Evolutionary conservation across 2,329 filamentous ascomycete species (phyloP).

Genomic region (Neurospora sp.): DNA sequence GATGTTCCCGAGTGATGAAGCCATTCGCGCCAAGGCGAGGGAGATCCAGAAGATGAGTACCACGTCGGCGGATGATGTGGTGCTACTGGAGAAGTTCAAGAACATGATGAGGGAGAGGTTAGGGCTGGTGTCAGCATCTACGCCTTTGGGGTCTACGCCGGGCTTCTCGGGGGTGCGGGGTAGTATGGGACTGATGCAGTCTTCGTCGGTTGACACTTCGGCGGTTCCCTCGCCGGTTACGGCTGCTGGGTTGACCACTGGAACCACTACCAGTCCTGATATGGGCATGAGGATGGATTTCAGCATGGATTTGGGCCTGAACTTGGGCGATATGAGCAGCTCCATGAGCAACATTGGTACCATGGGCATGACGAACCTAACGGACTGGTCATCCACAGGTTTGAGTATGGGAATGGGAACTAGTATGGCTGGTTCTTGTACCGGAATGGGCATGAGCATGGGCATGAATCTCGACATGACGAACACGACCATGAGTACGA

Average conservation of each 20-base stretch:
- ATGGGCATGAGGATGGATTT: conserved; percentile 24
- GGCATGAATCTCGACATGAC: neutral
- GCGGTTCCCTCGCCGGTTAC: neutral
- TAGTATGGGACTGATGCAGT: neutral
- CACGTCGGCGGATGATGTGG: conserved; percentile 45
- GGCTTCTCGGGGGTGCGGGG: neutral
- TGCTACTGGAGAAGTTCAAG: conserved; percentile 45
- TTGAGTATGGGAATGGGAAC: neutral
- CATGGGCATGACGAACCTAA: neutral
- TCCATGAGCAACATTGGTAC: neutral
- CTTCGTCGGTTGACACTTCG: neutral
- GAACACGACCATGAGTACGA: neutral
- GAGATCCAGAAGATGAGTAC: conserved; percentile 34
- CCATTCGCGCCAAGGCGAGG: conserved; percentile 35
- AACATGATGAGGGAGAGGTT: conserved; percentile 28
- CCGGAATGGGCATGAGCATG: conserved; percentile 10
- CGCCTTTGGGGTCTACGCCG: neutral
- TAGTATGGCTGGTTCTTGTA: neutral
- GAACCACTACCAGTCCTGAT: conserved; percentile 4
- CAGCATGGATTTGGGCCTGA: conserved; percentile 9
- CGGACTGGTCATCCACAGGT: neutral
- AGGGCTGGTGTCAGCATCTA: neutral
- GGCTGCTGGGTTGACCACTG: neutral
- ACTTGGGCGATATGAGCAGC: neutral
- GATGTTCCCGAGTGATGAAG: conserved; percentile 36